These are phyloP conservation scores for Phaeosphaeriaceae sp. DNA, from an alignment of 2,329 filamentous ascomycete genomes.

Conservation along the genomic window DNA sequence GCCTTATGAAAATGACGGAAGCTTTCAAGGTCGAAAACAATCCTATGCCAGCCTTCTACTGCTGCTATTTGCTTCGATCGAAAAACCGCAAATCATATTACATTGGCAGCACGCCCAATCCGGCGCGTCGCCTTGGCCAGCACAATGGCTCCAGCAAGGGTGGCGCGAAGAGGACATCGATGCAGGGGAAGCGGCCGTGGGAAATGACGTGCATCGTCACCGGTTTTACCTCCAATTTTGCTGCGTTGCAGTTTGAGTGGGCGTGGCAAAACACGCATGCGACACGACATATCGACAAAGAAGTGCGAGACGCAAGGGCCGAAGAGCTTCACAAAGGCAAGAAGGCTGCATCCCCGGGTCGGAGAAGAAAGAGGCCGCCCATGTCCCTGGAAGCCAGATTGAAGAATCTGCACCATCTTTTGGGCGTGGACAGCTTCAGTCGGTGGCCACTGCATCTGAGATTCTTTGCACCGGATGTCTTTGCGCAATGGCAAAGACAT, in stretches of 20 bases:
- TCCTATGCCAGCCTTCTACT: constrained; percentile 84
- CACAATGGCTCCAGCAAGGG: constrained; percentile 88
- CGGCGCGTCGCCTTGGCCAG: constrained; percentile 81
- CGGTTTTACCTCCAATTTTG: constrained; percentile 86
- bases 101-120: constrained; percentile 90
- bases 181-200: constrained; percentile 75
- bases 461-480: constrained; percentile 77
- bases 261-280: constrained; percentile 86
- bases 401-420: constrained; percentile 80
- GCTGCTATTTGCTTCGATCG: constrained; percentile 90
- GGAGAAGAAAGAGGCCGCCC: constrained; percentile 56
- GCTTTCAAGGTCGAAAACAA: constrained; percentile 28
- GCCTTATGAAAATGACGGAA: constrained; percentile 15
- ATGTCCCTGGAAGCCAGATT: constrained; percentile 72
- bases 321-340: constrained; percentile 38
- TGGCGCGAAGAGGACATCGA: constrained; percentile 79
- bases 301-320: constrained; percentile 44
- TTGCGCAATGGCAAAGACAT: constrained; percentile 71
- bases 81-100: constrained; percentile 77
- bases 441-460: constrained; percentile 83
- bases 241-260: constrained; percentile 97
- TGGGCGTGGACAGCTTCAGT: constrained; percentile 79
- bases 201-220: constrained; percentile 81
- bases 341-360: constrained; percentile 43
- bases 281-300: constrained; percentile 74